Percentiles rank a stretch among this genome's conserved stretches.
These are phyloP conservation scores for Starmerella roubikii DNA, from an alignment of 805 yeast species.

Conservation along the genomic window DNA sequence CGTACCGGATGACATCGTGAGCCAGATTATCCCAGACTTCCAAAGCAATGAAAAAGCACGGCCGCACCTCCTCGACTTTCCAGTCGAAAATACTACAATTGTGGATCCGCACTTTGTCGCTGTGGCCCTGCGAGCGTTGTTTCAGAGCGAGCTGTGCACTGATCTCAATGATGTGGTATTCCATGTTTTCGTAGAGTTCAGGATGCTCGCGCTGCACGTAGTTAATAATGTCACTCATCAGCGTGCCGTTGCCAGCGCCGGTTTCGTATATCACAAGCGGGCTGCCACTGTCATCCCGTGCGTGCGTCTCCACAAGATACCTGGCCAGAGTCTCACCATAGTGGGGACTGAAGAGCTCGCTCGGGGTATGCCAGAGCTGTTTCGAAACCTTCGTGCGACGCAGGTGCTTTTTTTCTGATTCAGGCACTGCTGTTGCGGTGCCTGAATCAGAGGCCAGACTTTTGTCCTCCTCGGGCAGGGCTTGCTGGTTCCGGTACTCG, in stretches of 20 bases:
- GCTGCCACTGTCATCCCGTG: constrained; percentile 36
- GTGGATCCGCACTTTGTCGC: constrained; percentile 45
- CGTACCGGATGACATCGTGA: constrained; percentile 70
- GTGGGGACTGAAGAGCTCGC: constrained; percentile 67
- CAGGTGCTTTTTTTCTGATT: constrained; percentile 5
- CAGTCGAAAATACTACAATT: constrained; percentile 69
- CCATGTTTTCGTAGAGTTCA: constrained; percentile 54
- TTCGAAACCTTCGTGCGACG: constrained; percentile 9
- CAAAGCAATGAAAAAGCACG: constrained; percentile 63
- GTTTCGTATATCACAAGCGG: constrained; percentile 70
- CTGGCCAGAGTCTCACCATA: constrained; percentile 81
- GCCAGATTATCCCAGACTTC: constrained; percentile 78
- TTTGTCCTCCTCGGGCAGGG: constrained; percentile 1
- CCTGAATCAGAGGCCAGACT: background rate
- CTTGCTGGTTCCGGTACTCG: constrained; percentile 32
- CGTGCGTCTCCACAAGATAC: constrained; percentile 50
- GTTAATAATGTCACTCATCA: constrained; percentile 62
- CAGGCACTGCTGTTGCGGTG: background rate
- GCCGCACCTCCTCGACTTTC: constrained; percentile 45
- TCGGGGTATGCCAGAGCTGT: constrained; percentile 84
- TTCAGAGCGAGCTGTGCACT: constrained; percentile 42
- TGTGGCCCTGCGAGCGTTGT: constrained; percentile 25
- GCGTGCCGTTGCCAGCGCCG: constrained; percentile 84
- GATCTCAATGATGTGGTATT: constrained; percentile 62
- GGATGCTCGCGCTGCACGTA: constrained; percentile 51